phyloP scores from a whole-genome alignment of 768 basidiomycete genomes.

The Phaeotremella skinneri region DNA sequence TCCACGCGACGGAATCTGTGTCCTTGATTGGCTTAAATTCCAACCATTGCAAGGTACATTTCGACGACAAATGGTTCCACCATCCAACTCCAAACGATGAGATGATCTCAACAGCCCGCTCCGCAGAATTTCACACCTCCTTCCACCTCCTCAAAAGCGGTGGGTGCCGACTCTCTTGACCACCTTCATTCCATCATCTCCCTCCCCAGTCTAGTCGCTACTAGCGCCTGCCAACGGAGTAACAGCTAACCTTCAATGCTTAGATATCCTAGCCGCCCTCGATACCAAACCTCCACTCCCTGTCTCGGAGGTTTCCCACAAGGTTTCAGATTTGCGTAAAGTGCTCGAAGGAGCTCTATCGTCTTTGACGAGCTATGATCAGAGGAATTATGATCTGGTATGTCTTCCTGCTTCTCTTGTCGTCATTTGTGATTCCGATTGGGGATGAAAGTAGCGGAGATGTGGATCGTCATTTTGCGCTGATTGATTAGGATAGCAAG shows the following conservation, averaged over 20 bases:
- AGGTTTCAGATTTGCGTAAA: slow-evolving; percentile 12
- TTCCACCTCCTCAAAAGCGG: neutral
- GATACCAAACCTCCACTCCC: neutral
- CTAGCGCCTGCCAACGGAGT: no score
- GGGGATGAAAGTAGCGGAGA: no score
- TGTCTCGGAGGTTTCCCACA: slow-evolving; percentile 9
- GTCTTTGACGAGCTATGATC: slow-evolving; percentile 31
- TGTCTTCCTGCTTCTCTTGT: slow-evolving; percentile 6
- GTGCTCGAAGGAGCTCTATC: slow-evolving; percentile 7
- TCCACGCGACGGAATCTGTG: no score
- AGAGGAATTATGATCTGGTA: slow-evolving; percentile 31
- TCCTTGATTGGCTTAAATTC: no score
- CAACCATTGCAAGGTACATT: no score
- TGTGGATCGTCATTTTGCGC: slow-evolving; percentile 5
- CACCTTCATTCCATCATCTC: neutral
- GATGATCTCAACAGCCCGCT: neutral
- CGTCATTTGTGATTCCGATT: no score
- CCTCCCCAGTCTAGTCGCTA: neutral
- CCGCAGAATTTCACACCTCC: neutral
- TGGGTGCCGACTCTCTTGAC: slow-evolving; percentile 10
- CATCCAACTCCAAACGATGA: neutral
- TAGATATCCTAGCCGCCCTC: slow-evolving; percentile 17
- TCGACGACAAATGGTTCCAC: no score
- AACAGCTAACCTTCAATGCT: neutral
- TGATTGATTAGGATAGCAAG: slow-evolving; percentile 57